These are phyloP conservation scores for Neolentinus lepideus DNA, from an alignment of 1,284 basidiomycete genomes.

Conservation along the genomic window DNA sequence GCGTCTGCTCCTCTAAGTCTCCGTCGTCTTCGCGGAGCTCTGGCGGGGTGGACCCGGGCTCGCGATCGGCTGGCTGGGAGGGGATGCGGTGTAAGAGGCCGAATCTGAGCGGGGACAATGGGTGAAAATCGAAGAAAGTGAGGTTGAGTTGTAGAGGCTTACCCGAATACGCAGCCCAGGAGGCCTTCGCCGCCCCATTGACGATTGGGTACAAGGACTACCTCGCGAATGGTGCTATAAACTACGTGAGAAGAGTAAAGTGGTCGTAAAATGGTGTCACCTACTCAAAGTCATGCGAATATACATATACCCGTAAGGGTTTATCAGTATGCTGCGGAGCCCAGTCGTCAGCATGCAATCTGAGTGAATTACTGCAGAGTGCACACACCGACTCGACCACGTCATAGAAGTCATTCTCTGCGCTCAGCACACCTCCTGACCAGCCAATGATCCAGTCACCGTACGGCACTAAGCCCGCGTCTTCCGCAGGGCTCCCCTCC, in stretches of 20 bases:
- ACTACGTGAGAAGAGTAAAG: constrained; percentile 8
- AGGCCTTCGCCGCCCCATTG: constrained; percentile 96
- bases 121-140: constrained; percentile 4
- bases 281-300: constrained; percentile 96
- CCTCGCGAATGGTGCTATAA: constrained; percentile 79
- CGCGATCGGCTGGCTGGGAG: constrained; percentile 44
- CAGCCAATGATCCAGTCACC: constrained; percentile 92
- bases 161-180: constrained; percentile 92
- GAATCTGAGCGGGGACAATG: constrained; percentile 36
- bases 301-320: constrained; percentile 90
- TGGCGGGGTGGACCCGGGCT: constrained; percentile 44
- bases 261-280: constrained; percentile 25
- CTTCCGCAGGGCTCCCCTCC: constrained; percentile 94
- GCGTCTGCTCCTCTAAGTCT: constrained; percentile 52
- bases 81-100: constrained; percentile 90
- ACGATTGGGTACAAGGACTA: constrained; percentile 88
- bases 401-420: constrained; percentile 97
- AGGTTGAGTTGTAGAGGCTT: constrained; percentile 26
- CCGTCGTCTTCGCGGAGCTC: constrained; percentile 38
- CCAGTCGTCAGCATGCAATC: constrained; percentile 6
- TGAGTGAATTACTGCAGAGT: constrained; percentile 3
- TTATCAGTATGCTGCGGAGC: constrained; percentile 79
- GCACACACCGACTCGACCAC: constrained; percentile 81
- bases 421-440: constrained; percentile 87
- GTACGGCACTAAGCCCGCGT: constrained; percentile 78